These are phyloP conservation scores for Castanea mollissima DNA, from an alignment of 306 rosid genomes.

Conservation along the genomic window DNA sequence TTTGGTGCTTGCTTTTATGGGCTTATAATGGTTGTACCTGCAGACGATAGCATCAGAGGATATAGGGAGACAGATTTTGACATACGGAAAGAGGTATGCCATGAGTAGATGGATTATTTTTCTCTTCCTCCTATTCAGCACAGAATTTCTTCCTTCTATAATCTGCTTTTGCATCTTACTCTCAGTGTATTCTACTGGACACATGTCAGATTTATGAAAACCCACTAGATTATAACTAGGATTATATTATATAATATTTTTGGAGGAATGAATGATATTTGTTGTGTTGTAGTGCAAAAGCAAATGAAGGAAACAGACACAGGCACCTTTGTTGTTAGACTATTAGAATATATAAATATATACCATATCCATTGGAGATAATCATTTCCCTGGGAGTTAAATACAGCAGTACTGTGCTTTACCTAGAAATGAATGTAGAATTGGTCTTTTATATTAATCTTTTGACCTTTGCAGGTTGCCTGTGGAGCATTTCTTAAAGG, in stretches of 20 bases:
- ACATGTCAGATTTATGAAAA: neutral
- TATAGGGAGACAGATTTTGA: constrained; percentile 93
- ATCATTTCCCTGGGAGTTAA: neutral
- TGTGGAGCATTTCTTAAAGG: constrained; percentile 76
- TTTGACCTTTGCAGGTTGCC: constrained; percentile 63
- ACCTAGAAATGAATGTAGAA: neutral
- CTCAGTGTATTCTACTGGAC: neutral
- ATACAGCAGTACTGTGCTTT: neutral
- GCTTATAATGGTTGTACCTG: constrained; percentile 8
- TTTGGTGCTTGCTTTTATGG: constrained; percentile 7
- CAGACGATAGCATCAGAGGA: constrained; percentile 94
- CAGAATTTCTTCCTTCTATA: neutral
- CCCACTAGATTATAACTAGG: neutral
- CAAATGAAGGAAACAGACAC: neutral
- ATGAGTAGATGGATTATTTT: constrained; percentile 2
- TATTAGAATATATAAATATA: neutral
- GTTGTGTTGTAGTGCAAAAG: neutral
- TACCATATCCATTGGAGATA: neutral
- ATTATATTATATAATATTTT: neutral
- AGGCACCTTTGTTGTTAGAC: neutral
- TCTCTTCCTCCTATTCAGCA: neutral
- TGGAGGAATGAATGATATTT: neutral
- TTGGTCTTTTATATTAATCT: neutral
- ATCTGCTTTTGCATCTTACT: neutral
- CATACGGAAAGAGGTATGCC: constrained; percentile 86